Base-by-base conservation (phyloP, 768 basidiomycete species). In the Tremella mesenterica region DNA sequence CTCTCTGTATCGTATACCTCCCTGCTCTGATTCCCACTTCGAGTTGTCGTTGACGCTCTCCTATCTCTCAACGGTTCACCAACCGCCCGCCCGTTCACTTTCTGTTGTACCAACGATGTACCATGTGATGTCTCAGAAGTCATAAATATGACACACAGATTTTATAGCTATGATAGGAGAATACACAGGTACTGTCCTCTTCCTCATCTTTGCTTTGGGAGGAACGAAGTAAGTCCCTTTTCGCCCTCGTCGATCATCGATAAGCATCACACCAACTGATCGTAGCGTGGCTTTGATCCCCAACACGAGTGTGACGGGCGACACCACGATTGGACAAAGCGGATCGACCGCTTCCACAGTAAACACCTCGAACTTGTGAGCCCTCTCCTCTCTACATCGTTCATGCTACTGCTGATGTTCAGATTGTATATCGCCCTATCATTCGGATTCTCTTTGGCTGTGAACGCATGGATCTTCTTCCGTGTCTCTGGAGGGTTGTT, bases 391-490 rank as follows among this genome's bases (percentile, higher is more conserved):
- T 20, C 13, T 23, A 12, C 44, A 18, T 27, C 16, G n/a, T 48
- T 12, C 21, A 4, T 16, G 8, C 29, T 20, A 20, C 23, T n/a
- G n/a, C 36, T 38, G 44, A 23, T 13, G 8, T 16, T 5, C 29
- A 63, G 61, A 13, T 56, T 73, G 0, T 73, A 68, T 59, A 73
- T 73, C 53, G 54, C 71, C 18, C 59, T 73, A 3, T 68, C 64
- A 2, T 71, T 75, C 60, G 71, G 68, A 1, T 67, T 73, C 60
- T 68, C 65, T 23, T 61, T 75, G 31, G 62, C 66, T 21, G 70
- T 73, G 53, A 72, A 69, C 39, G 72, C 72, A 7, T 73, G 72
- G 72, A 69, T 73, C 57, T 71, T 72, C 59, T 74, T 72, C 67
- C 62, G 70, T 16, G 65, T 75, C 29, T 69, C 67, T 0, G 73